Percentiles rank a stretch among this genome's conserved stretches.
phyloP scores from a whole-genome alignment of 352 stramenopile species.

The Phytopythium vexans region DNA sequence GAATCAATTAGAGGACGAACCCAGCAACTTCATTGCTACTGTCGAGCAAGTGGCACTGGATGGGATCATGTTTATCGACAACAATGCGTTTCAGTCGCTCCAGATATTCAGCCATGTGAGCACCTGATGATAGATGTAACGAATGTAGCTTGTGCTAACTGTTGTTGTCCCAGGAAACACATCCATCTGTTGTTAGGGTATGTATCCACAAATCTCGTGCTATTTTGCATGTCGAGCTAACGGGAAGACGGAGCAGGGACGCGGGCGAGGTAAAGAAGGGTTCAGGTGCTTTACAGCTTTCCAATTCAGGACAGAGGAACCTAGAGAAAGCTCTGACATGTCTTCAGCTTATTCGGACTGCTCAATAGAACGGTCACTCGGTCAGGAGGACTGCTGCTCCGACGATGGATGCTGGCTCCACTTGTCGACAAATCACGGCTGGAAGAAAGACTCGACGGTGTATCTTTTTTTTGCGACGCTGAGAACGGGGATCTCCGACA shows the following conservation, averaged over 20 bases:
- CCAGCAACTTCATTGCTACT: conserved; percentile 47
- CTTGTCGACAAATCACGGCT: conserved; percentile 49
- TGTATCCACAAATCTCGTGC: conserved; percentile 44
- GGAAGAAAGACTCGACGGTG: conserved; percentile 44
- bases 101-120: conserved; percentile 82
- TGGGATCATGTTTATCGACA: conserved; percentile 81
- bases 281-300: conserved; percentile 50
- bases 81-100: conserved; percentile 61
- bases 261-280: conserved; percentile 77
- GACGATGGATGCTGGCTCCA: conserved; percentile 77
- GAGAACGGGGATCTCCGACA: conserved; percentile 61
- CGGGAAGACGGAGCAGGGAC: conserved; percentile 25
- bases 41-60: conserved; percentile 70
- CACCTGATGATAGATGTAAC: neutral
- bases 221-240: conserved; percentile 26
- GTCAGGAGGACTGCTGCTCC: conserved; percentile 51
- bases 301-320: neutral
- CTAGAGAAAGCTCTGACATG: too few relatives aligned
- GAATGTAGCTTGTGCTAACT: conserved; percentile 6
- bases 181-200: conserved; percentile 79
- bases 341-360: conserved; percentile 62
- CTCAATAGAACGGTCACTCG: conserved; percentile 81
- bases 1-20: conserved; percentile 68
- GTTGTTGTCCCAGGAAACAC: conserved; percentile 48
- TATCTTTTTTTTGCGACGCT: conserved; percentile 52